These are phyloP conservation scores for Aspergillus spinulosporus DNA, from an alignment of 2,329 filamentous ascomycete genomes.

Conservation along the genomic window DNA sequence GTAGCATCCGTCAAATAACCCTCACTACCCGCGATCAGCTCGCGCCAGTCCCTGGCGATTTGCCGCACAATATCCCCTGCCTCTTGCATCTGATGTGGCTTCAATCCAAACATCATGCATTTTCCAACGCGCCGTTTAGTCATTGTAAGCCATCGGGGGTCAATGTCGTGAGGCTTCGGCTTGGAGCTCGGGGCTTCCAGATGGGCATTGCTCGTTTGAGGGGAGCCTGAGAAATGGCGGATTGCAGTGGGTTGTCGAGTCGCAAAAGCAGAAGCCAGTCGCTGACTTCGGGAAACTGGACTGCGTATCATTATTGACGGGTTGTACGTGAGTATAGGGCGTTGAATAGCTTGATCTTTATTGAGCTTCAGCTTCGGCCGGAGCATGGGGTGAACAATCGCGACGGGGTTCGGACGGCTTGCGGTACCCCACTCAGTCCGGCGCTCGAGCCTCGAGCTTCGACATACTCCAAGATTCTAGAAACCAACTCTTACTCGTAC, in stretches of 20 bases:
- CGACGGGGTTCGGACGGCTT: neutral
- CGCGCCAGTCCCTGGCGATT: slow-evolving; percentile 67
- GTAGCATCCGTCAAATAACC: slow-evolving; percentile 68
- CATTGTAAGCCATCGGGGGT: slow-evolving; percentile 69
- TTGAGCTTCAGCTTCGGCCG: slow-evolving; percentile 4
- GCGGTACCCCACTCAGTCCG: neutral
- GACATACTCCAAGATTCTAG: neutral
- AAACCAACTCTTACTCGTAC: neutral
- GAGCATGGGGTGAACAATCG: slow-evolving; percentile 11
- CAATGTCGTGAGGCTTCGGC: slow-evolving; percentile 32
- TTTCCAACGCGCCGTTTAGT: slow-evolving; percentile 68
- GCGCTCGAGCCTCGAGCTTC: neutral
- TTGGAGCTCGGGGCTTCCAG: slow-evolving; percentile 15
- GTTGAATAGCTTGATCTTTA: neutral
- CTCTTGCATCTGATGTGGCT: slow-evolving; percentile 56
- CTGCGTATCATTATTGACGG: slow-evolving; percentile 26
- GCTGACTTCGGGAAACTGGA: slow-evolving; percentile 22
- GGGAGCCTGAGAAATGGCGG: slow-evolving; percentile 27
- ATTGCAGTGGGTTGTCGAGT: slow-evolving; percentile 9
- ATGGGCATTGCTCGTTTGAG: slow-evolving; percentile 18
- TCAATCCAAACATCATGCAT: slow-evolving; percentile 73
- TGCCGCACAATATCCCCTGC: slow-evolving; percentile 61
- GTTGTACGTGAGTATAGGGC: neutral
- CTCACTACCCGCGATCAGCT: slow-evolving; percentile 70
- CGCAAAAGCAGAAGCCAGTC: slow-evolving; percentile 18